phyloP scores from a whole-genome alignment of 2,329 filamentous ascomycete genomes.

The Alternaria sp. region DNA sequence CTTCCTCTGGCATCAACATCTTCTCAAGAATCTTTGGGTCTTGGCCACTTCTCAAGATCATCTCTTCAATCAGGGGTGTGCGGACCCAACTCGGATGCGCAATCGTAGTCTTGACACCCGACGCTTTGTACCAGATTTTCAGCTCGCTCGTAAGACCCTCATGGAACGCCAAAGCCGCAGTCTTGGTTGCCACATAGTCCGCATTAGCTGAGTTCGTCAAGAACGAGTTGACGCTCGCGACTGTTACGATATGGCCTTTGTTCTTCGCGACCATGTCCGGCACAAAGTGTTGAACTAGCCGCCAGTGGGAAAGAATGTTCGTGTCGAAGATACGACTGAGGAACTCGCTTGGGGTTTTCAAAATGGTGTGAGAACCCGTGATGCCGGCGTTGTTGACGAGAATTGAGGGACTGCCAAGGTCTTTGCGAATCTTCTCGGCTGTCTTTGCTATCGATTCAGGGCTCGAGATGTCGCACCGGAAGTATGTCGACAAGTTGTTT shows the following conservation, averaged over 20 bases:
- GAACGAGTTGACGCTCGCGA: conserved; percentile 26
- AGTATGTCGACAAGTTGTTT: conserved; percentile 18
- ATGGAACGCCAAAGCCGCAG: conserved; percentile 22
- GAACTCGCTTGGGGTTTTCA: conserved; percentile 5
- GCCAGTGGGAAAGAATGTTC: conserved; percentile 25
- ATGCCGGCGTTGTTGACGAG: conserved; percentile 34
- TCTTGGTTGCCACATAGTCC: conserved; percentile 27
- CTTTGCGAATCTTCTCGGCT: conserved; percentile 11
- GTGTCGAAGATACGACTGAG: conserved; percentile 20
- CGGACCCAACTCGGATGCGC: conserved; percentile 46
- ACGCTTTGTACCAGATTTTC: conserved; percentile 39
- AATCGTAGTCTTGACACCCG: conserved; percentile 19
- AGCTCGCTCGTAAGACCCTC: conserved; percentile 41
- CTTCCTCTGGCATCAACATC: conserved; percentile 38
- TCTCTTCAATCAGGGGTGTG: conserved; percentile 39
- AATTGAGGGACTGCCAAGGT: conserved; percentile 21
- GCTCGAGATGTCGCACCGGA: conserved; percentile 25
- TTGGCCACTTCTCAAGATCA: conserved; percentile 34
- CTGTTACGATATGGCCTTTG: conserved; percentile 28
- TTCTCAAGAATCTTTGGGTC: conserved; percentile 26
- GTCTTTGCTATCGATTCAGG: conserved; percentile 10
- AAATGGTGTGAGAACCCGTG: conserved; percentile 12
- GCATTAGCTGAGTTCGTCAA: conserved; percentile 16
- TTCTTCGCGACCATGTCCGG: conserved; percentile 26
- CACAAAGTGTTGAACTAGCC: conserved; percentile 24